Evolutionary conservation across 116 monocot species (phyloP), one percentile per base, ranked within the genome.

Genomic region (Trichopus zeylanicus): DNA sequence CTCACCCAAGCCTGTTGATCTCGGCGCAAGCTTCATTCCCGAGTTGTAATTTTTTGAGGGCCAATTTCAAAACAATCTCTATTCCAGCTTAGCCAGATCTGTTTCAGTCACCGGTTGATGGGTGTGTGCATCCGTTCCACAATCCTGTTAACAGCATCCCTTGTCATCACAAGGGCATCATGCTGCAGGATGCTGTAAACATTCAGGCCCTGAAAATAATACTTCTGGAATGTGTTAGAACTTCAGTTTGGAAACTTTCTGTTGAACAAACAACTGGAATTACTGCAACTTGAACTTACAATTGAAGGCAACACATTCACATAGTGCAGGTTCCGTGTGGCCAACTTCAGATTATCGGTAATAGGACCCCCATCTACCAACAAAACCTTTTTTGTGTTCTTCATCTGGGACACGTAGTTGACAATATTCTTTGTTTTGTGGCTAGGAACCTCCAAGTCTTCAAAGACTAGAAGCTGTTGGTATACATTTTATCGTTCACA

Each of bases 371-470:
- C 89, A 67, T 89, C 83, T 8, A 94, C 89, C 60, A 94, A 66
- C 60, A 94, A 66, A 68, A 86, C 74, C 53, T 94, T 94, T 71
- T 94, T 94, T 26, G 78, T 61, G 31, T 86, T 59, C 26, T 85
- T 80, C 83, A 89, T 81, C 42, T 83, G 70, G 10, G 83, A 63
- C 11, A 94, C 71, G 48, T 83, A 78, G 9, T 61, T 78, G 21
- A 89, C 89, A 23, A 94, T 69, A 55, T 86, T 80, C 78, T 94
- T 94, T 42, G 94, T 94, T 38, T 94, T 94, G 71, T 94, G 89
- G 68, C 62, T 81, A n/a, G 86, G 89, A 34, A 94, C 46, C 6
- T 35, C 63, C 33, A 94, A 63, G 70, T 94, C 78, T 46, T 94
- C 94, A 47, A 86, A 94, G 52, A 94, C 83, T 66, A 94, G 5